Percentiles rank a stretch among this genome's conserved stretches.
Conservation (phyloP, 768 basidiomycete genomes). For the Podaxis sp. region DNA sequence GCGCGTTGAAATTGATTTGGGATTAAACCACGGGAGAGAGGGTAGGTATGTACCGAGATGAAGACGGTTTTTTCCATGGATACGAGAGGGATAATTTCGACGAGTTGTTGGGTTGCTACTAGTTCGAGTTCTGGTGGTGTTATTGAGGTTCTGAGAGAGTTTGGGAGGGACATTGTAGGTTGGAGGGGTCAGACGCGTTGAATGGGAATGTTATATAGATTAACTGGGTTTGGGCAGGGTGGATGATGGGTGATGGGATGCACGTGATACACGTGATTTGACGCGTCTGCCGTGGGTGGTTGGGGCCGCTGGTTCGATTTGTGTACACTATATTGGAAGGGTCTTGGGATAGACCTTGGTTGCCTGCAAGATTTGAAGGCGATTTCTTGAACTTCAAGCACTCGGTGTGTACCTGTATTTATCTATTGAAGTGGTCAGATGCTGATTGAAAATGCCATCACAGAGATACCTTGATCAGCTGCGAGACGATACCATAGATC, state of each 20-base stretch:
- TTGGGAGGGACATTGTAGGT: conserved; percentile 5
- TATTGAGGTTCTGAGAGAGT: neutral
- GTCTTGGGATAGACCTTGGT: conserved; percentile 10
- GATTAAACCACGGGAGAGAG: conserved; percentile 12
- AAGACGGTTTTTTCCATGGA: conserved; percentile 90
- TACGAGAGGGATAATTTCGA: conserved; percentile 87
- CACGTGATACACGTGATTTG: conserved; percentile 21
- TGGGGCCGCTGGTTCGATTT: neutral
- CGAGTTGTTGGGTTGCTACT: conserved; percentile 75
- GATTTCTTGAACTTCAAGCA: neutral
- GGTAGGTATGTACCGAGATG: conserved; percentile 63
- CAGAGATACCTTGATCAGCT: neutral
- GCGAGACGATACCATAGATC: neutral
- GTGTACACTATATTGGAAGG: neutral
- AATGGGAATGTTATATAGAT: too few relatives aligned
- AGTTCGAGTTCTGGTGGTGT: conserved; percentile 19
- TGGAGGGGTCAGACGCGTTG: too few relatives aligned
- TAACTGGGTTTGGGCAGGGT: neutral
- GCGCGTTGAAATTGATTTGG: conserved; percentile 17
- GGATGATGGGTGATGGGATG: neutral
- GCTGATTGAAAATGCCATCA: neutral
- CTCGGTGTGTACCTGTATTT: neutral
- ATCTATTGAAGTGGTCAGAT: neutral
- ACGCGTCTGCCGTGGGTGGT: conserved; percentile 20
- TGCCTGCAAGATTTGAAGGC: conserved; percentile 15